phyloP scores from a whole-genome alignment of 805 yeast species.

The Kazachstania africana region DNA sequence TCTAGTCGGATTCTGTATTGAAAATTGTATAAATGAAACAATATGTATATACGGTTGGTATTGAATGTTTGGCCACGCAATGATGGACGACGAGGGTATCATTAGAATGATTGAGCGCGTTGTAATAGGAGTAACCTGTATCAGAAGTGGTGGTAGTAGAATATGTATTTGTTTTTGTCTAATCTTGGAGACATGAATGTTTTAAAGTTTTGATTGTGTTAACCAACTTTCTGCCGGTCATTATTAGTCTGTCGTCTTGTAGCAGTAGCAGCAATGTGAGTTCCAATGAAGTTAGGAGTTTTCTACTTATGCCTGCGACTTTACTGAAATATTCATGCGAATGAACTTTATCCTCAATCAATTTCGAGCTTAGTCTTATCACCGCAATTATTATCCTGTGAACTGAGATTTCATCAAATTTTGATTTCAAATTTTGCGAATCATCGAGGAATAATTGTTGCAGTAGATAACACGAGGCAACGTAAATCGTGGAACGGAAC shows the following conservation, averaged over 20 bases:
- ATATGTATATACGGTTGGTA: too few relatives aligned
- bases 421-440: constrained; percentile 5
- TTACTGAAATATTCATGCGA: constrained; percentile 36
- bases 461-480: constrained; percentile 17
- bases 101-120: too few relatives aligned
- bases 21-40: too few relatives aligned
- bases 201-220: constrained; percentile 6
- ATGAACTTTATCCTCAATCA: constrained; percentile 36
- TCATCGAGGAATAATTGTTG: constrained; percentile 12
- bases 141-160: too few relatives aligned
- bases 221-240: constrained; percentile 9
- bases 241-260: constrained; percentile 12
- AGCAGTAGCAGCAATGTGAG: constrained; percentile 13
- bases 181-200: too few relatives aligned
- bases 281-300: constrained; percentile 19
- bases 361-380: constrained; percentile 34
- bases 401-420: constrained; percentile 28
- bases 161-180: too few relatives aligned
- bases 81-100: too few relatives aligned
- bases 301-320: constrained; percentile 34
- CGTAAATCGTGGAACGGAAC: constrained; percentile 17
- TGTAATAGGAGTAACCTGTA: too few relatives aligned
- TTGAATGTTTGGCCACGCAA: too few relatives aligned
- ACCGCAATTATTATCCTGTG: constrained; percentile 36
- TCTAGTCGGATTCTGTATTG: too few relatives aligned